A percentile compares a stretch with the other conserved stretches of the same genome.
Evolutionary conservation across 805 yeast genomes (phyloP).

Genomic region (Starmerella asiatica): DNA sequence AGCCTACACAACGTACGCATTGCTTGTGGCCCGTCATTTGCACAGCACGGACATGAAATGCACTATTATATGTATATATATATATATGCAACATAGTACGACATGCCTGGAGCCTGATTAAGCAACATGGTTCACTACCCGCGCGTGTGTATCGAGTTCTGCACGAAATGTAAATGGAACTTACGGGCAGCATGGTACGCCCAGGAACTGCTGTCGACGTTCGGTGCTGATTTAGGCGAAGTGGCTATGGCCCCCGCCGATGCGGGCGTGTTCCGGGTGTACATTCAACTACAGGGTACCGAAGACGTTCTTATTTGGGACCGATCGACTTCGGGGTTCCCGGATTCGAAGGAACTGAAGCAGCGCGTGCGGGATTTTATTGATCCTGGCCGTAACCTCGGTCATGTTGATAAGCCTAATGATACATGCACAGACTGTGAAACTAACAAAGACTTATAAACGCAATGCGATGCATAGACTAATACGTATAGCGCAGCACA

Average conservation of each 20-base stretch:
- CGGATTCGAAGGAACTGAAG: conserved; percentile 71
- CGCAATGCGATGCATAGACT: too few species aligned
- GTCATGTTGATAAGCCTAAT: too few species aligned
- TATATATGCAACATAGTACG: too few species aligned
- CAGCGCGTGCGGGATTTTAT: conserved; percentile 47
- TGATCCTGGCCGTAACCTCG: conserved; percentile 42
- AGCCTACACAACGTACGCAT: too few species aligned
- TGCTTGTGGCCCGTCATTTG: too few species aligned
- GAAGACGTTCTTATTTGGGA: conserved; percentile 41
- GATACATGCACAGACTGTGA: too few species aligned
- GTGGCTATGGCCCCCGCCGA: conserved; percentile 37
- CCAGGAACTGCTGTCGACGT: conserved; percentile 77
- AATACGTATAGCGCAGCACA: too few species aligned
- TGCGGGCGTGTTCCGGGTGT: conserved; percentile 49
- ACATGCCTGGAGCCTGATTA: too few species aligned
- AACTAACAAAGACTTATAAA: too few species aligned
- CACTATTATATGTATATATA: not conserved
- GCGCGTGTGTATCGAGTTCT: conserved; percentile 53
- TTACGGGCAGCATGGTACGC: conserved; percentile 77
- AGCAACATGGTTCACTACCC: conserved; percentile 38
- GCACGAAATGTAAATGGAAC: conserved; percentile 81
- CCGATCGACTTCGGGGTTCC: conserved; percentile 56
- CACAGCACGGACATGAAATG: too few species aligned
- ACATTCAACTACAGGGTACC: conserved; percentile 31
- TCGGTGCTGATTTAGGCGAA: conserved; percentile 44